These are phyloP conservation scores for Microbotryum intermedium DNA, from an alignment of 1,284 basidiomycete genomes.

Conservation along the genomic window DNA sequence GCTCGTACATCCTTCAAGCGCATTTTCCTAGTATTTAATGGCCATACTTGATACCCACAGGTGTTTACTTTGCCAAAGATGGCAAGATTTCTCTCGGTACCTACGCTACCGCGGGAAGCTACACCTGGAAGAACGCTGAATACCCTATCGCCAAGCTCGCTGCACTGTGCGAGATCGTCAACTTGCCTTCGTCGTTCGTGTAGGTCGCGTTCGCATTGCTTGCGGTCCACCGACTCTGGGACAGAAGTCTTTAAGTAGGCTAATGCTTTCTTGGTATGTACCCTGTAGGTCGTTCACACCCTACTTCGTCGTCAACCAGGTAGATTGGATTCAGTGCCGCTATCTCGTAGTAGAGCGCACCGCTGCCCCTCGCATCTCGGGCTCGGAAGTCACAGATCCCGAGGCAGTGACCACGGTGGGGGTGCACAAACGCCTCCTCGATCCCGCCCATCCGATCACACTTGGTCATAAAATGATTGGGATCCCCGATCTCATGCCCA, in stretches of 20 bases:
- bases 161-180: constrained; percentile 29
- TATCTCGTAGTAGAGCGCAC: constrained; percentile 8
- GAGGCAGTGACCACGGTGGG: no score
- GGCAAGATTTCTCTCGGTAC: constrained; percentile 9
- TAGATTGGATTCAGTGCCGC: constrained; percentile 26
- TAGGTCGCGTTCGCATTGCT: background rate
- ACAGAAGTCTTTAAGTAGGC: background rate
- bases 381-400: no score
- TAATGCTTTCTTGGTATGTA: no score
- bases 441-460: constrained; percentile 16
- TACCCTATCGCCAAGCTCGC: constrained; percentile 20
- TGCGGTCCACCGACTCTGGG: background rate
- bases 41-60: constrained; percentile 13
- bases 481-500: constrained; percentile 26
- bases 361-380: background rate
- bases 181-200: constrained; percentile 21
- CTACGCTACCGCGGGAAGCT: constrained; percentile 8
- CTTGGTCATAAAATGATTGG: background rate
- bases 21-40: constrained; percentile 7
- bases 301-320: constrained; percentile 24
- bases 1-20: background rate
- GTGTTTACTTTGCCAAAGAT: constrained; percentile 8
- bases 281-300: constrained; percentile 1
- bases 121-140: constrained; percentile 27
- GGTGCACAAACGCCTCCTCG: constrained; percentile 9